Conservation (phyloP, 202 grass and related monocot species). For the Dendrocalamus latiflorus region DNA sequence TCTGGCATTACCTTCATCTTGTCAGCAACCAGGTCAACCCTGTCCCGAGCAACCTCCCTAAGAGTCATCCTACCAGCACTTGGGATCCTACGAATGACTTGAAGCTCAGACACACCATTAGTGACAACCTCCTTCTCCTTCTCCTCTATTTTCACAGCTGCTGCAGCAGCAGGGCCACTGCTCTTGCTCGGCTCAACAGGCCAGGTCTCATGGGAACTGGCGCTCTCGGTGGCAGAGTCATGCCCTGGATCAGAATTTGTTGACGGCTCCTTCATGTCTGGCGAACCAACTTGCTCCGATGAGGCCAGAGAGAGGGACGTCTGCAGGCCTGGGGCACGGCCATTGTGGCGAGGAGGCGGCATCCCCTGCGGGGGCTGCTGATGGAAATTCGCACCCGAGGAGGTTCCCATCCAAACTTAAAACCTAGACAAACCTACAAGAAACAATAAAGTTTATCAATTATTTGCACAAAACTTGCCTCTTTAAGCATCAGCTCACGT, state of each 20-base stretch:
- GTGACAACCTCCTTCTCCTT: conserved; percentile 54
- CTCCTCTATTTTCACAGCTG: conserved; percentile 31
- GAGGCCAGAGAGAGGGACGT: conserved; percentile 67
- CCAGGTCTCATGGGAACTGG: conserved; percentile 67
- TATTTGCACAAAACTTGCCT: neutral
- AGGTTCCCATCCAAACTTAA: conserved; percentile 53
- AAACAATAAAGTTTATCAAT: neutral
- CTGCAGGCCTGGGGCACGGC: conserved; percentile 23
- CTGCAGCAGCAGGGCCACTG: neutral
- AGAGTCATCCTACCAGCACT: conserved; percentile 37
- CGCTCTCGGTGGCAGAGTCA: conserved; percentile 70
- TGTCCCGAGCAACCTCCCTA: conserved; percentile 57
- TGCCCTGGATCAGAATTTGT: conserved; percentile 65
- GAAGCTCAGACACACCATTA: conserved; percentile 24
- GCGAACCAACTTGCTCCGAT: conserved; percentile 48
- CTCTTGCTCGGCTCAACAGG: conserved; percentile 49
- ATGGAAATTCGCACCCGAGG: conserved; percentile 55
- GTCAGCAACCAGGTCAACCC: conserved; percentile 49
- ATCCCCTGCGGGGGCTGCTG: conserved; percentile 46
- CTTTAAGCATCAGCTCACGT: neutral
- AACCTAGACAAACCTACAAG: conserved; percentile 16
- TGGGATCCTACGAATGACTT: conserved; percentile 31
- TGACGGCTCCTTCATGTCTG: conserved; percentile 59
- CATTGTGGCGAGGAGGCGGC: conserved; percentile 48
- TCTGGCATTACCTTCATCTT: conserved; percentile 68